phyloP scores from a whole-genome alignment of 2,329 filamentous ascomycete species.

The Aspergillus hortae region DNA sequence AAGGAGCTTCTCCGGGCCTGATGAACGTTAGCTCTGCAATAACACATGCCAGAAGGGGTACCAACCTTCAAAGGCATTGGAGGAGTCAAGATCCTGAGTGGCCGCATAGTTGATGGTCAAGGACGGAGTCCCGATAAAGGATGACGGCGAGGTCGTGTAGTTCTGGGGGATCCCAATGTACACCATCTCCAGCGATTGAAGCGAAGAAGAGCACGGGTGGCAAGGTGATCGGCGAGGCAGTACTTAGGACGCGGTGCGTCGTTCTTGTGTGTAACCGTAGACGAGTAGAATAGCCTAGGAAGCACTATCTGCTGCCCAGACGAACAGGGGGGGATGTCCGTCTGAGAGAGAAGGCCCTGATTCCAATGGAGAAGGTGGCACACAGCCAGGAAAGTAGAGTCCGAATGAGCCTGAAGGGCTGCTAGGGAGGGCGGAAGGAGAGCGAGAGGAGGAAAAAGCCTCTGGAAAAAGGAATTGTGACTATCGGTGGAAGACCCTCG shows the following conservation, averaged over 20 bases:
- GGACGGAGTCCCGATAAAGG: constrained; percentile 73
- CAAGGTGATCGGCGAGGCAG: constrained; percentile 3
- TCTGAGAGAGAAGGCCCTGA: constrained; percentile 96
- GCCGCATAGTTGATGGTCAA: constrained; percentile 97
- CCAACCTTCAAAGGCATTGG: constrained; percentile 89
- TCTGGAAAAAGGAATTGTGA: constrained; percentile 85
- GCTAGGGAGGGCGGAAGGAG: constrained; percentile 85
- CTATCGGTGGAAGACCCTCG: constrained; percentile 58
- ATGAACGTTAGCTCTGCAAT: constrained; percentile 16
- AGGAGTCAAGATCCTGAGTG: constrained; percentile 86
- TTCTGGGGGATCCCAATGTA: constrained; percentile 73
- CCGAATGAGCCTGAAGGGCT: constrained; percentile 53
- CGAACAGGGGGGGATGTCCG: constrained; percentile 81
- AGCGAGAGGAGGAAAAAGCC: constrained; percentile 72
- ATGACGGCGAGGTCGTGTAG: constrained; percentile 78
- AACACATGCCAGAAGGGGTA: background rate
- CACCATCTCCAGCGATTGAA: constrained; percentile 65
- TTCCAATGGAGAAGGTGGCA: constrained; percentile 68
- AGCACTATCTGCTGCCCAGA: constrained; percentile 98
- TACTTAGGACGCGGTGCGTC: constrained; percentile 7
- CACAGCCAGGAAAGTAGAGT: constrained; percentile 64
- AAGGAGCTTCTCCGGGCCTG: constrained; percentile 91
- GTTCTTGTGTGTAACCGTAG: constrained; percentile 18
- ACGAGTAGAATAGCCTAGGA: constrained; percentile 50
- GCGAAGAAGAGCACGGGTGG: constrained; percentile 15